These are phyloP conservation scores for Jasminum sambac DNA, from an alignment of 257 asterid species.

Conservation along the genomic window DNA sequence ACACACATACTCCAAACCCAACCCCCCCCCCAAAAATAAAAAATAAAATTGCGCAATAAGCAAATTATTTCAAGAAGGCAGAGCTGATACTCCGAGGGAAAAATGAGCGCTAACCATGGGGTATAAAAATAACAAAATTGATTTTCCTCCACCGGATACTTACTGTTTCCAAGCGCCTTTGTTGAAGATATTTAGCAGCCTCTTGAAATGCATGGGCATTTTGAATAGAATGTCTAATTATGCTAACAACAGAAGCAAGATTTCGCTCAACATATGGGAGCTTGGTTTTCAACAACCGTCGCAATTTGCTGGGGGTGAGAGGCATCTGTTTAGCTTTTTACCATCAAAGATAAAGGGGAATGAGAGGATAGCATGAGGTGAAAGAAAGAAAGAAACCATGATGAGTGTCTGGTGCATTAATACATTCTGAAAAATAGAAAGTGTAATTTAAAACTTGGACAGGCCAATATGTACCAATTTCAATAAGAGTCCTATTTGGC, in stretches of 20 bases:
- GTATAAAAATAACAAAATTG: conserved; percentile 13
- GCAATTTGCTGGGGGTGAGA: conserved; percentile 58
- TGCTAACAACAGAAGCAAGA: conserved; percentile 68
- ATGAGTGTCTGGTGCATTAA: conserved; percentile 16
- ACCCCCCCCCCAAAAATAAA: neutral
- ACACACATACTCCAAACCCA: neutral
- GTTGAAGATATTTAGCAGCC: conserved; percentile 60
- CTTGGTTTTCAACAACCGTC: conserved; percentile 65
- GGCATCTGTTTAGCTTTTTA: conserved; percentile 92
- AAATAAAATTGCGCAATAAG: neutral
- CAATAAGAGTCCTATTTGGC: conserved; percentile 86
- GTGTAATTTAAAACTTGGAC: conserved; percentile 21
- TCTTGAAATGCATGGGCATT: conserved; percentile 77
- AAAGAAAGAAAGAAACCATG: conserved; percentile 18
- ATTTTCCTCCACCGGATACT: conserved; percentile 23
- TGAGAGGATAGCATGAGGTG: conserved; percentile 8
- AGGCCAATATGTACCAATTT: conserved; percentile 58
- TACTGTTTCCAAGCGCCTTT: conserved; percentile 59
- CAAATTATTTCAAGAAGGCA: neutral
- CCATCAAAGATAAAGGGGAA: conserved; percentile 22
- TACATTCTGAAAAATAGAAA: conserved; percentile 16
- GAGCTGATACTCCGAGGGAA: neutral
- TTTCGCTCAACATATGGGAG: conserved; percentile 81
- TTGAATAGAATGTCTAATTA: conserved; percentile 76
- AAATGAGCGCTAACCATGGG: conserved; percentile 1